phyloP scores from a whole-genome alignment of 2,329 filamentous ascomycete species.

The Phyllosticta capitalensis region DNA sequence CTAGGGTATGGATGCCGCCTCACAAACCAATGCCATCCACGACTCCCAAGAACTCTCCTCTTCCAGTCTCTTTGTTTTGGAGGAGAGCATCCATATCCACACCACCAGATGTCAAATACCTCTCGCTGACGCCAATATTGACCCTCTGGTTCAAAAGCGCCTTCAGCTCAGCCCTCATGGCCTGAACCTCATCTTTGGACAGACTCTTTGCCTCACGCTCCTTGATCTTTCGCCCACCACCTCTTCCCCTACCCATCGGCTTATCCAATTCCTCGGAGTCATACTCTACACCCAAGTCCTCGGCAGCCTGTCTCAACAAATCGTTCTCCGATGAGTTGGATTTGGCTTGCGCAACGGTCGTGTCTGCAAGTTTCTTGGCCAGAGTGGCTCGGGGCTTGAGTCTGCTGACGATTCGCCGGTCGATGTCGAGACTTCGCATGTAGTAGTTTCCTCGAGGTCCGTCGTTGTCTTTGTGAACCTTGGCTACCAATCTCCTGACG shows the following conservation, averaged over 20 bases:
- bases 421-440: conserved; percentile 73
- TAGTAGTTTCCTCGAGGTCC: conserved; percentile 47
- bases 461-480: conserved; percentile 63
- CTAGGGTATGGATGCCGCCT: conserved; percentile 1
- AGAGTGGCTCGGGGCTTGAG: conserved; percentile 69
- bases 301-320: conserved; percentile 74
- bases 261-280: conserved; percentile 74
- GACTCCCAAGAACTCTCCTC: conserved; percentile 51
- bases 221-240: conserved; percentile 63
- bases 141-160: conserved; percentile 61
- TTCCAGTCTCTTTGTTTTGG: conserved; percentile 46
- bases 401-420: conserved; percentile 66
- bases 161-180: conserved; percentile 61
- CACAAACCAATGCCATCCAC: conserved; percentile 39
- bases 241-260: conserved; percentile 52
- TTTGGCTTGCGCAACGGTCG: conserved; percentile 77
- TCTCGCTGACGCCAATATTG: conserved; percentile 80
- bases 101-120: conserved; percentile 72
- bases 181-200: conserved; percentile 64
- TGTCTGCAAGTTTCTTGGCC: conserved; percentile 81
- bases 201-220: conserved; percentile 59
- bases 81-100: conserved; percentile 71
- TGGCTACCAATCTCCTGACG: conserved; percentile 72
- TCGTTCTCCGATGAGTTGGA: conserved; percentile 65
- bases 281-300: conserved; percentile 89